These are phyloP conservation scores for Colletotrichum horii DNA, from an alignment of 2,329 filamentous ascomycete species.

Conservation along the genomic window DNA sequence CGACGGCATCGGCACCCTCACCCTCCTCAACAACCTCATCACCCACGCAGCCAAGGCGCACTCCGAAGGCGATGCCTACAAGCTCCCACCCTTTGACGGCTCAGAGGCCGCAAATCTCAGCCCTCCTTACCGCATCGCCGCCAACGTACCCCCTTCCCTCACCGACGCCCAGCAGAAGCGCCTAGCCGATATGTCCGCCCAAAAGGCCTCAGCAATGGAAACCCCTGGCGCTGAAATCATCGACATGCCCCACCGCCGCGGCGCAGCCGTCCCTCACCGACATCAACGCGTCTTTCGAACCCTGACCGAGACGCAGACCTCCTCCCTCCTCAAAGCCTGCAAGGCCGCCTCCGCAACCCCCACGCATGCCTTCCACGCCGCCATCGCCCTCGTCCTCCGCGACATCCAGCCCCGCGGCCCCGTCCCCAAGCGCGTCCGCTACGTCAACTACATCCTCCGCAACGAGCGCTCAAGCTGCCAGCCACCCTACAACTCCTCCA, in stretches of 20 bases:
- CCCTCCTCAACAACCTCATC: conserved; percentile 36
- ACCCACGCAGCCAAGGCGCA: conserved; percentile 27
- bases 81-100: conserved; percentile 23
- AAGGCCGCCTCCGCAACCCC: conserved; percentile 27
- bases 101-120: conserved; percentile 26
- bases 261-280: conserved; percentile 17
- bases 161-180: conserved; percentile 20
- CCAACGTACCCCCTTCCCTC: conserved; percentile 20
- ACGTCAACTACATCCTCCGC: conserved; percentile 35
- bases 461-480: conserved; percentile 33
- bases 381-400: conserved; percentile 32
- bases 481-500: conserved; percentile 24
- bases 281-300: conserved; percentile 30
- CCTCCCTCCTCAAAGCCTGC: conserved; percentile 22
- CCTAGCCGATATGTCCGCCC: conserved; percentile 9
- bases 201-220: neutral
- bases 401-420: conserved; percentile 24
- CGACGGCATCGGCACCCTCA: conserved; percentile 43
- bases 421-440: conserved; percentile 20
- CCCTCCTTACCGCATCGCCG: conserved; percentile 31
- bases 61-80: conserved; percentile 1
- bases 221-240: neutral
- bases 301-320: conserved; percentile 22
- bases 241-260: conserved; percentile 26
- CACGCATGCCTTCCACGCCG: conserved; percentile 38